Conservation (phyloP, 1,284 basidiomycete species). For the Boletus semigastroideus region DNA sequence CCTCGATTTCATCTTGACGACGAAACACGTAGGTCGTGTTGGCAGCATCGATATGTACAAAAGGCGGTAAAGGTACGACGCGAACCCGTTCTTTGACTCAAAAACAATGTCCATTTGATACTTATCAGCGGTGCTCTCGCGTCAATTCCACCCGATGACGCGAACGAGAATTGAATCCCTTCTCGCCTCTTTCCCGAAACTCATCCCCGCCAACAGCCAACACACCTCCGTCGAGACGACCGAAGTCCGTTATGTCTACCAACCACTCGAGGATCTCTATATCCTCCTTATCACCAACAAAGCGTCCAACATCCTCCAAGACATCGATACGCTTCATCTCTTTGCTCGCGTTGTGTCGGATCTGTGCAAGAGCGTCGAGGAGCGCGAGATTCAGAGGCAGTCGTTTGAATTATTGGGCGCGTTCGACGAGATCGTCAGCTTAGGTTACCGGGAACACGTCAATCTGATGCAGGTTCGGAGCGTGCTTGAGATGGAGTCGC, state of each 20-base stretch:
- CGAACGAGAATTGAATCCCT: slow-evolving; percentile 92
- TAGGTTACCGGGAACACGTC: slow-evolving; percentile 94
- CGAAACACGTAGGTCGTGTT: slow-evolving; percentile 70
- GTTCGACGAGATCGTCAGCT: slow-evolving; percentile 94
- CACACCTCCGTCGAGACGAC: slow-evolving; percentile 94
- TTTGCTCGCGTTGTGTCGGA: slow-evolving; percentile 94
- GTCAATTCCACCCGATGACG: slow-evolving; percentile 95
- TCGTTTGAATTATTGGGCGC: slow-evolving; percentile 95
- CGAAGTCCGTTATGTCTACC: slow-evolving; percentile 97
- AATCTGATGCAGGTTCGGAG: slow-evolving; percentile 90
- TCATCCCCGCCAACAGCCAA: slow-evolving; percentile 95
- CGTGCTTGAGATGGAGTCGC: slow-evolving; percentile 97
- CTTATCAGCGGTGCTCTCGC: slow-evolving; percentile 93
- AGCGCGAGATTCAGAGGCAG: slow-evolving; percentile 88
- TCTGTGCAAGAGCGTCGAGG: slow-evolving; percentile 84
- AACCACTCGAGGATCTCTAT: slow-evolving; percentile 97
- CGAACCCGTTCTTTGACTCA: background rate
- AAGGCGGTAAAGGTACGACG: slow-evolving; percentile 82
- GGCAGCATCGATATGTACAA: slow-evolving; percentile 92
- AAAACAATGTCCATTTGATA: background rate
- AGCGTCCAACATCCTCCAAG: slow-evolving; percentile 96
- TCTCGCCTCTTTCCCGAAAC: slow-evolving; percentile 95
- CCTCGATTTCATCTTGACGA: background rate
- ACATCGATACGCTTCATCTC: slow-evolving; percentile 95
- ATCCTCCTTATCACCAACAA: slow-evolving; percentile 99